Base-by-base conservation (phyloP, 768 basidiomycete species). In the Amanita inopinata region DNA sequence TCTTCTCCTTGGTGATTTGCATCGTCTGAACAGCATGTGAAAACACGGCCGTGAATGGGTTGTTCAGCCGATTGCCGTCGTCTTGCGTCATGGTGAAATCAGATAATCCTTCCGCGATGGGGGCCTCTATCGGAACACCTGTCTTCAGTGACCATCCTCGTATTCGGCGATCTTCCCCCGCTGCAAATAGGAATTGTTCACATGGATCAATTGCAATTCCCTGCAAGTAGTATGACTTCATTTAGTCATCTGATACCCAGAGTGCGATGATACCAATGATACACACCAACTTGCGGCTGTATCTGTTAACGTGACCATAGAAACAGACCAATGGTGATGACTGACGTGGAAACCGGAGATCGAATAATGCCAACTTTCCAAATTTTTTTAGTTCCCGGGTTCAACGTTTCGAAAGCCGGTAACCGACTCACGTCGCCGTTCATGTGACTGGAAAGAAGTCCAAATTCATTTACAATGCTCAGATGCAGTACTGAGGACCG, bases 81-180 rank as follows among this genome's bases (percentile, higher is more conserved):
- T 43, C 27, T 8, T 14, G 33, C 9, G 31, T 22, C 28, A 11
- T 14, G 33, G 33, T 25, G 44, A 17, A 10, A 22, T 41, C 41
- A 18, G 17, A 23, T 15, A 22, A 22, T 33, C 28, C 32, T 10
- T 28, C 27, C 9, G 23, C 7, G n/a, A 25, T 30, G 15, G 33
- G 18, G 12, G 48, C 18, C 12, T 25, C 19, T 24, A 40, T 22
- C 23, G 20, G 20, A 35, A 20, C 19, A 3, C 82, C 83, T 5
- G 69, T 72, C 11, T 58, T 65, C 6, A 87, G 56, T 8, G 81
- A 82, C 85, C 85, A 88, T 2, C 70, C 71, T 17, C 81, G 74
- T 45, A 87, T 69, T 23, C 66, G 67, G 32, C 60, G 49, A 56
- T 89, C 84, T 47, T 77, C 70, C 7, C 83, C 83, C 0, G 80